A percentile compares a stretch with the other conserved stretches of the same genome.
These are phyloP conservation scores for Cornus florida DNA, from an alignment of 148 eudicot species.

Conservation along the genomic window DNA sequence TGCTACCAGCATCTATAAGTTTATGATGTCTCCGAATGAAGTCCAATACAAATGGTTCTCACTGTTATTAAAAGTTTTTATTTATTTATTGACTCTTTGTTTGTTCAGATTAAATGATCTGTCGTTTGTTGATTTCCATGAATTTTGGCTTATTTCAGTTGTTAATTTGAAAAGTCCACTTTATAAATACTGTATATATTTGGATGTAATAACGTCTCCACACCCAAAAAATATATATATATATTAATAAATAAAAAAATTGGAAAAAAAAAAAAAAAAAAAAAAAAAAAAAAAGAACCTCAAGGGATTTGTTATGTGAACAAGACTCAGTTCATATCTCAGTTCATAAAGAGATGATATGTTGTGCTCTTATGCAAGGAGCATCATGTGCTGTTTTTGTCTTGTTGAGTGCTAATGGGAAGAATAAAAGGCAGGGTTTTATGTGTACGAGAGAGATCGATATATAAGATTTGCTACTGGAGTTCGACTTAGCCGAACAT, in stretches of 20 bases:
- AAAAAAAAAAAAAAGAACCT: too few relatives aligned
- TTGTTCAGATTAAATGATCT: neutral
- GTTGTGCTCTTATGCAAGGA: neutral
- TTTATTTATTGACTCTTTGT: neutral
- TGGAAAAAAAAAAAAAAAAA: too few relatives aligned
- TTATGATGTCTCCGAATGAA: too few relatives aligned
- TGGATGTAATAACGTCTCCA: too few relatives aligned
- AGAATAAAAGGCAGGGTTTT: neutral
- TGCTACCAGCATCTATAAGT: too few relatives aligned
- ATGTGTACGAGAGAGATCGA: neutral
- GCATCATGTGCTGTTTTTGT: neutral
- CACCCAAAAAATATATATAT: too few relatives aligned
- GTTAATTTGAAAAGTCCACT: neutral
- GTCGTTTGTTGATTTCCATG: neutral
- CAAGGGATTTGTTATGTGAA: too few relatives aligned
- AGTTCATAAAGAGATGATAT: neutral
- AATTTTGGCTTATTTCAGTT: neutral
- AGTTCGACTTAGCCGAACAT: neutral
- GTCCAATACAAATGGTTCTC: neutral
- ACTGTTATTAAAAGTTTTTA: neutral
- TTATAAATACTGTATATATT: too few relatives aligned
- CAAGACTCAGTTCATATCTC: too few relatives aligned
- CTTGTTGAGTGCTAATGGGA: neutral
- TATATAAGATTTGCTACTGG: neutral
- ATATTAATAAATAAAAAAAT: too few relatives aligned